These are phyloP conservation scores for Mycosphaerella sp. DNA, from an alignment of 2,329 filamentous ascomycete genomes.

Conservation along the genomic window DNA sequence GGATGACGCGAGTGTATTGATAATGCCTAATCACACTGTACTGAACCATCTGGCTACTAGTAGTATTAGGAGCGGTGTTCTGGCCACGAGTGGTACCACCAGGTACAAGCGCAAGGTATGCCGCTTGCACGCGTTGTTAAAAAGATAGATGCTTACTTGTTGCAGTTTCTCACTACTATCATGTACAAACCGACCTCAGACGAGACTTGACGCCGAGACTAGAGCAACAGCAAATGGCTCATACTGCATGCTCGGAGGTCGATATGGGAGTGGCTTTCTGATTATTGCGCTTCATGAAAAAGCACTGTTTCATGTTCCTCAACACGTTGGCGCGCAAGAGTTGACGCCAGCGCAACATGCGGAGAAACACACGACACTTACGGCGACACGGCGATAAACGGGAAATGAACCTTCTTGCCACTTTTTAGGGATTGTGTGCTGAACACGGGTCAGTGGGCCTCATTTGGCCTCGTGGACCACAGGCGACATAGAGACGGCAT, in stretches of 20 bases:
- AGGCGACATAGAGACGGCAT: background rate
- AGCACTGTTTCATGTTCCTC: background rate
- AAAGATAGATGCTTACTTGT: background rate
- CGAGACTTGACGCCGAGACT: slow-evolving; percentile 23
- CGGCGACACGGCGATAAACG: background rate
- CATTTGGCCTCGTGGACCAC: background rate
- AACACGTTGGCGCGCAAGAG: slow-evolving; percentile 3
- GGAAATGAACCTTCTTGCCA: background rate
- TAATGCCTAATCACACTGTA: slow-evolving; percentile 95
- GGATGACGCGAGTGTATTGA: slow-evolving; percentile 94
- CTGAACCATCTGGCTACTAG: slow-evolving; percentile 95
- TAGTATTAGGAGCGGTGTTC: slow-evolving; percentile 92
- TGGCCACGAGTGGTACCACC: slow-evolving; percentile 95
- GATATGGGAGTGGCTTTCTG: background rate
- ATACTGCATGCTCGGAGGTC: too few species aligned
- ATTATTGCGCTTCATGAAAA: background rate
- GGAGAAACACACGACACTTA: background rate
- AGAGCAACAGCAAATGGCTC: too few species aligned
- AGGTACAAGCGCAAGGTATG: slow-evolving; percentile 87
- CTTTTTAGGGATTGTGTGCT: background rate
- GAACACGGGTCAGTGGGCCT: background rate
- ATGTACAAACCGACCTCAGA: slow-evolving; percentile 82
- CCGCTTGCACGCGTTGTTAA: background rate
- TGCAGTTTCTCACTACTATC: slow-evolving; percentile 90
- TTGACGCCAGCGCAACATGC: slow-evolving; percentile 5